These are phyloP conservation scores for Lichtheimia ramosa DNA, from an alignment of 371 early-diverging fungal genomes.

Conservation along the genomic window DNA sequence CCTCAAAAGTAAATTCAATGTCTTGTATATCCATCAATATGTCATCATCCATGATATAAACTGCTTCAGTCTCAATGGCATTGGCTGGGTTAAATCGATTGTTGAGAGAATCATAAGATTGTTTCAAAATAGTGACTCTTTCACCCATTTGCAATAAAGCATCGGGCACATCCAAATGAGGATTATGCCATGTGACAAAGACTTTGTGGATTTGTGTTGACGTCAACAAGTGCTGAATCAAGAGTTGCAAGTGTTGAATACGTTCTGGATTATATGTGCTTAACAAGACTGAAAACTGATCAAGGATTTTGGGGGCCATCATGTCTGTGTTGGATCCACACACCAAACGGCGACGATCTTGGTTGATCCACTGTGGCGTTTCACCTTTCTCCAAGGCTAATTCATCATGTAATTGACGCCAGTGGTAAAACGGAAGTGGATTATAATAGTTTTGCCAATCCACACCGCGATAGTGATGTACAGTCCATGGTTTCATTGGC, in stretches of 20 bases:
- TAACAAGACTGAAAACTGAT: conserved; percentile 46
- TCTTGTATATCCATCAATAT: conserved; percentile 31
- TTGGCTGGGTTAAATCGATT: conserved; percentile 43
- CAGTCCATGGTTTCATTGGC: conserved; percentile 39
- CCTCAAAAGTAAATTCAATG: conserved; percentile 36
- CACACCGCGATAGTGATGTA: conserved; percentile 19
- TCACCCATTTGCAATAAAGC: conserved; percentile 13
- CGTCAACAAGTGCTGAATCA: conserved; percentile 32
- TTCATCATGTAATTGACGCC: conserved; percentile 23
- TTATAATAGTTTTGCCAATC: conserved; percentile 33
- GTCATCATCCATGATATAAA: conserved; percentile 49
- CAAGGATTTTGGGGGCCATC: conserved; percentile 11
- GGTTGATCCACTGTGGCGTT: conserved; percentile 13
- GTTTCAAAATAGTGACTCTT: conserved; percentile 30
- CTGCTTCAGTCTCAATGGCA: conserved; percentile 31
- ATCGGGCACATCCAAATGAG: conserved; percentile 25
- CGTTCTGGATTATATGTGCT: conserved; percentile 52
- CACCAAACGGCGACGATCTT: conserved; percentile 15
- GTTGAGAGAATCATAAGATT: conserved; percentile 43
- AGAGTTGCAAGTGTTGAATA: conserved; percentile 31
- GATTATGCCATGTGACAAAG: conserved; percentile 56
- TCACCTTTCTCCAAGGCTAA: not conserved
- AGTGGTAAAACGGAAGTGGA: conserved; percentile 29
- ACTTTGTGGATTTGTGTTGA: conserved; percentile 32
- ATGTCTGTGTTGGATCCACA: conserved; percentile 12